Conservation (phyloP, 805 yeast genomes). For the Metschnikowia aberdeeniae region DNA sequence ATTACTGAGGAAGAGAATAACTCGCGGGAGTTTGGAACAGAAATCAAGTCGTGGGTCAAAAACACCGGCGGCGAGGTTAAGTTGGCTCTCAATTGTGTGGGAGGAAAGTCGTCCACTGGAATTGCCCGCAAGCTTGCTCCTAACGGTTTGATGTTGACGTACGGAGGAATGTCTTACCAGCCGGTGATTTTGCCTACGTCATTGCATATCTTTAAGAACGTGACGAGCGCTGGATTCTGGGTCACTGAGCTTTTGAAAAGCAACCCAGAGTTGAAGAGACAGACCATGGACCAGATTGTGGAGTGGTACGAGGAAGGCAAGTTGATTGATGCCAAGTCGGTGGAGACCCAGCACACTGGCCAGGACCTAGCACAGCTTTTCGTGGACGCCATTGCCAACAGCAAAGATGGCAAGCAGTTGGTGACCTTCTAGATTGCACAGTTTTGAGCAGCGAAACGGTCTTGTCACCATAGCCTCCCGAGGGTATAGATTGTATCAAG, state of each 20-base stretch:
- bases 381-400: conserved; percentile 29
- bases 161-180: conserved; percentile 97
- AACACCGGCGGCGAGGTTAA: conserved; percentile 52
- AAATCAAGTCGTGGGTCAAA: conserved; percentile 51
- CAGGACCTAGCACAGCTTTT: conserved; percentile 26
- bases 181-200: conserved; percentile 92
- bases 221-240: conserved; percentile 91
- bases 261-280: conserved; percentile 32
- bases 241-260: conserved; percentile 52
- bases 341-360: conserved; percentile 23
- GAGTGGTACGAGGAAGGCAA: conserved; percentile 41
- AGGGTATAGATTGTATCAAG: too few species aligned
- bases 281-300: conserved; percentile 35
- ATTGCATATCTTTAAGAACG: conserved; percentile 81
- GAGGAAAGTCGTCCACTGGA: conserved; percentile 80
- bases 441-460: too few species aligned
- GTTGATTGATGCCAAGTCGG: conserved; percentile 35
- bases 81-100: conserved; percentile 88
- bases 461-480: too few species aligned
- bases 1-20: conserved; percentile 83
- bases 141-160: conserved; percentile 79
- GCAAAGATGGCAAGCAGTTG: conserved; percentile 39
- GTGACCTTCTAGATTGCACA: conserved; percentile 18
- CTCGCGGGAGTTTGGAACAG: conserved; percentile 60
- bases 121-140: conserved; percentile 76